Evolutionary conservation across 2,329 filamentous ascomycete genomes (phyloP).

Genomic region (Torrubiella hemipterigena): DNA sequence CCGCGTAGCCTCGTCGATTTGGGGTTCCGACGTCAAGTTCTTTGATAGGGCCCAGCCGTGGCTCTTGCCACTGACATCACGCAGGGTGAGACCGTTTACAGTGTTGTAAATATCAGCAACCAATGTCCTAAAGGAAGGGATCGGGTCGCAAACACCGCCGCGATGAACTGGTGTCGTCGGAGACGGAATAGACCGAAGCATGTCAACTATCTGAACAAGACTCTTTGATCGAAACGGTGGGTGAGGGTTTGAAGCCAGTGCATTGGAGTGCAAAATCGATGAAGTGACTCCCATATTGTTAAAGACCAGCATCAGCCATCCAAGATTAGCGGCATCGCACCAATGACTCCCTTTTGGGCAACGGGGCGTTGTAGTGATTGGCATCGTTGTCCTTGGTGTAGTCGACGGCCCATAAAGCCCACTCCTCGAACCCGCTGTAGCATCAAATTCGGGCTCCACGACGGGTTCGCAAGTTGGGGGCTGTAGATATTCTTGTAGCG

Average conservation of each 20-base stretch:
- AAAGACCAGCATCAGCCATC: conserved; percentile 40
- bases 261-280: conserved; percentile 22
- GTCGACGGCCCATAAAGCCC: too few relatives aligned
- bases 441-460: too few relatives aligned
- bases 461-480: conserved; percentile 12
- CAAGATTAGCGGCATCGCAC: conserved; percentile 40
- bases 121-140: conserved; percentile 31
- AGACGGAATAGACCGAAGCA: conserved; percentile 20
- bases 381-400: conserved; percentile 11
- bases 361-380: conserved; percentile 27
- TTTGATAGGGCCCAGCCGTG: conserved; percentile 38
- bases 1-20: conserved; percentile 17
- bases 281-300: conserved; percentile 33
- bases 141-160: conserved; percentile 36
- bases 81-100: conserved; percentile 33
- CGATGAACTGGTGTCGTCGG: conserved; percentile 27
- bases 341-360: conserved; percentile 36
- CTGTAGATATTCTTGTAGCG: conserved; percentile 33
- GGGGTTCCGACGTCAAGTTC: conserved; percentile 21
- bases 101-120: conserved; percentile 40
- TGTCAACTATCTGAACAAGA: not conserved
- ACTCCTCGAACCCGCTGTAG: too few relatives aligned
- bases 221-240: not conserved
- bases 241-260: conserved; percentile 6
- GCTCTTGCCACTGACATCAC: conserved; percentile 33